These are phyloP conservation scores for Dipteronia dyeriana DNA, from an alignment of 345 rosid genomes.

Conservation along the genomic window DNA sequence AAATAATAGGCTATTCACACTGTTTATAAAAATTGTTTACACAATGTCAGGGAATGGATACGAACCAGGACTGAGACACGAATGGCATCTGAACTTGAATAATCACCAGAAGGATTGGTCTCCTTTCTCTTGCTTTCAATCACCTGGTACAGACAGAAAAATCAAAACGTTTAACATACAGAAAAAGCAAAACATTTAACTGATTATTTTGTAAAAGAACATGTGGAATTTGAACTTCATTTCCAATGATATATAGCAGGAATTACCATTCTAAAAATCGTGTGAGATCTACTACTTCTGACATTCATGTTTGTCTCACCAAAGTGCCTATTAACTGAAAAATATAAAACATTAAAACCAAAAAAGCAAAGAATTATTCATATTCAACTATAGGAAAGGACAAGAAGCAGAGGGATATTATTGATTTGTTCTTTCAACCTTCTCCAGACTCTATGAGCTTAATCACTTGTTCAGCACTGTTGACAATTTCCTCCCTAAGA, in stretches of 20 bases:
- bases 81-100: slow-evolving; percentile 57
- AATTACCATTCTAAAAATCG: slow-evolving; percentile 92
- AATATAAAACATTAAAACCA: slow-evolving; percentile 4
- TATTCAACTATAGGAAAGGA: background rate
- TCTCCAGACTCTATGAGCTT: slow-evolving; percentile 84
- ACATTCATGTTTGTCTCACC: slow-evolving; percentile 97
- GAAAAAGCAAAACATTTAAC: slow-evolving; percentile 4
- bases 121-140: slow-evolving; percentile 86
- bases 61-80: slow-evolving; percentile 91
- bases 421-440: slow-evolving; percentile 50
- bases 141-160: slow-evolving; percentile 50
- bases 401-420: background rate
- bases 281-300: slow-evolving; percentile 96
- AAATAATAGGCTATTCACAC: background rate
- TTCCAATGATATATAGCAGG: background rate
- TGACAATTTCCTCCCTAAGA: slow-evolving; percentile 84
- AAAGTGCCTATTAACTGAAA: slow-evolving; percentile 81
- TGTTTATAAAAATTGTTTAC: background rate
- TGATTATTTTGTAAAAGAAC: background rate
- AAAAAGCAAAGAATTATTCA: slow-evolving; percentile 11
- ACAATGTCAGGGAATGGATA: slow-evolving; percentile 3
- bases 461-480: slow-evolving; percentile 76
- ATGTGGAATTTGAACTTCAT: background rate
- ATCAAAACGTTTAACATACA: slow-evolving; percentile 17
- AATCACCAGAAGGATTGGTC: slow-evolving; percentile 32